phyloP scores from a whole-genome alignment of 2,329 filamentous ascomycete genomes.

The Ascomycota sp. region DNA sequence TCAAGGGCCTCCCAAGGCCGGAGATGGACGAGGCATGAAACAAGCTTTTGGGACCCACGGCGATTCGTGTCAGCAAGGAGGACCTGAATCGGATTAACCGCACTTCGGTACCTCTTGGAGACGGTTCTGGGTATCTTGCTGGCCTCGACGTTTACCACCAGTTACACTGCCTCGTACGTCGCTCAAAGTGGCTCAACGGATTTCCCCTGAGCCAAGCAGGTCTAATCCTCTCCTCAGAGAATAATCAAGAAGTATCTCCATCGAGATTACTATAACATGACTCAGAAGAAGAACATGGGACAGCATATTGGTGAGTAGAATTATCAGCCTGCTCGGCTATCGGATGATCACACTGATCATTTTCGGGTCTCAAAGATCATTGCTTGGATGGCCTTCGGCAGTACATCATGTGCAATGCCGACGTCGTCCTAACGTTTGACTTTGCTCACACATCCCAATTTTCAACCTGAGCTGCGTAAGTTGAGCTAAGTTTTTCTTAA shows the following conservation, averaged over 20 bases:
- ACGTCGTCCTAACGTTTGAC: slow-evolving; percentile 2
- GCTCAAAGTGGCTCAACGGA: no score
- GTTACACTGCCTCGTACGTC: slow-evolving; percentile 1
- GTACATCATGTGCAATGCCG: slow-evolving; percentile 2
- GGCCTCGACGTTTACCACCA: slow-evolving; percentile 2
- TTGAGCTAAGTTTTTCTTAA: not conserved
- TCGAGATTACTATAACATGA: slow-evolving; percentile 2
- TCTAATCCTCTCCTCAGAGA: not conserved
- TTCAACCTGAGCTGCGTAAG: slow-evolving; percentile 2
- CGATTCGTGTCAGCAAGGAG: slow-evolving; percentile 1
- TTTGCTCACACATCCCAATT: slow-evolving; percentile 2
- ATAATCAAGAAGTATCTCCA: slow-evolving; percentile 1
- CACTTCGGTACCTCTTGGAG: slow-evolving; percentile 1
- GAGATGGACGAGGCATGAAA: slow-evolving; percentile 2
- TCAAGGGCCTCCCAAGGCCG: slow-evolving; percentile 1
- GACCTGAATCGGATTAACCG: slow-evolving; percentile 1
- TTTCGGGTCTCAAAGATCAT: not conserved
- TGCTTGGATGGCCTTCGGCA: slow-evolving; percentile 2
- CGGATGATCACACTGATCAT: not conserved
- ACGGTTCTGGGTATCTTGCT: slow-evolving; percentile 2
- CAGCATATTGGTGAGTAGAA: slow-evolving; percentile 2
- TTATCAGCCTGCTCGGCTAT: not conserved
- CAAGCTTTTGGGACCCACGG: slow-evolving; percentile 1
- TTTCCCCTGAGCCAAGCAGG: no score
- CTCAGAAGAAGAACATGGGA: slow-evolving; percentile 1